Conservation (phyloP, 2,329 filamentous ascomycete genomes). For the Exophiala sideris region DNA sequence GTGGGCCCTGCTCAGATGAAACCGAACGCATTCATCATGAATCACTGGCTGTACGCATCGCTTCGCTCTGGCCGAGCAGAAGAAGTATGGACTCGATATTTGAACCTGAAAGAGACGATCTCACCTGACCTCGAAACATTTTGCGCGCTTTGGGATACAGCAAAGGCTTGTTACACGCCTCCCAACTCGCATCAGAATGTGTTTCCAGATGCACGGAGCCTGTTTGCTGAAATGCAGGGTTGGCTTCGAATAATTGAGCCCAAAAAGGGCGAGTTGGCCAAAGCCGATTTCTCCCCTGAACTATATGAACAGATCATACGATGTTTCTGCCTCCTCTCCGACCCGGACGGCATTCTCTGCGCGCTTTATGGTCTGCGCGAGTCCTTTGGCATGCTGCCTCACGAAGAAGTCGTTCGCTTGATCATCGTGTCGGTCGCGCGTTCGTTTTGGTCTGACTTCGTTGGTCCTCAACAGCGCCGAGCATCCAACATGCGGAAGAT, state of each 20-base stretch:
- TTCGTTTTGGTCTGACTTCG: slow-evolving; percentile 36
- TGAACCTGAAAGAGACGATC: slow-evolving; percentile 50
- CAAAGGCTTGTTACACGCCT: slow-evolving; percentile 47
- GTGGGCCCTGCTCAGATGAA: slow-evolving; percentile 58
- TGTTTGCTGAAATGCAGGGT: slow-evolving; percentile 51
- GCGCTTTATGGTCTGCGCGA: slow-evolving; percentile 46
- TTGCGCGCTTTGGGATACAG: slow-evolving; percentile 61
- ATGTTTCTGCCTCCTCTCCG: slow-evolving; percentile 50
- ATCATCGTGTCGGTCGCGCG: slow-evolving; percentile 51
- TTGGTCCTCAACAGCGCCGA: slow-evolving; percentile 15
- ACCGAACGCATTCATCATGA: slow-evolving; percentile 72
- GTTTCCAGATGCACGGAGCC: slow-evolving; percentile 43
- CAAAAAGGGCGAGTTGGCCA: slow-evolving; percentile 30
- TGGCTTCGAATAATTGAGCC: slow-evolving; percentile 39
- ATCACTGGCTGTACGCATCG: slow-evolving; percentile 68
- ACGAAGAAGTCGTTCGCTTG: slow-evolving; percentile 45
- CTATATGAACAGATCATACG: slow-evolving; percentile 53
- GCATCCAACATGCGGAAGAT: slow-evolving; percentile 7
- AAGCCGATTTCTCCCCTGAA: slow-evolving; percentile 44
- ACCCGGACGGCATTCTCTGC: slow-evolving; percentile 49
- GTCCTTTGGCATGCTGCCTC: slow-evolving; percentile 45
- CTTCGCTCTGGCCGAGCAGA: slow-evolving; percentile 57
- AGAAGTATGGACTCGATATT: slow-evolving; percentile 57
- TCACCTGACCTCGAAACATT: slow-evolving; percentile 67
- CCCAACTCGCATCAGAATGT: slow-evolving; percentile 45